Evolutionary conservation across 306 rosid genomes (phyloP).

Genomic region (Prunus fruticosa): DNA sequence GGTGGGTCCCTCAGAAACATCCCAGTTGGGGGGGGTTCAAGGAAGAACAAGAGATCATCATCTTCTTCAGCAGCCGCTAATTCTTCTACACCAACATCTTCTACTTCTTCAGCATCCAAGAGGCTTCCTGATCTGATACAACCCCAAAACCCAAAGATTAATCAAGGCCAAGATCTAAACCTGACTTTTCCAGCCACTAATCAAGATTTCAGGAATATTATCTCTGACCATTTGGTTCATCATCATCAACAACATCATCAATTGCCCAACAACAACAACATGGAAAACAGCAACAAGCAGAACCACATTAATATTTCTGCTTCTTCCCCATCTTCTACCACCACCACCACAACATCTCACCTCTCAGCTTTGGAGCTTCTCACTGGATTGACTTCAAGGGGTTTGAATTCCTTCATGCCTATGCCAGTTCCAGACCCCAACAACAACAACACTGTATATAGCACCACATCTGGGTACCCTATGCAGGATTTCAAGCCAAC

Average conservation of each 20-base stretch:
- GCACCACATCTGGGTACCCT: constrained; percentile 27
- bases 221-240: constrained; percentile 27
- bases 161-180: constrained; percentile 60
- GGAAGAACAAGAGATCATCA: constrained; percentile 71
- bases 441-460: constrained; percentile 9
- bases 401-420: constrained; percentile 55
- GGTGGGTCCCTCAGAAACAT: constrained; percentile 84
- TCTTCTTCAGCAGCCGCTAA: constrained; percentile 15
- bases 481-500: constrained; percentile 60
- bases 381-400: constrained; percentile 55
- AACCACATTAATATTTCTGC: constrained; percentile 12
- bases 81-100: constrained; percentile 9
- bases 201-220: constrained; percentile 26
- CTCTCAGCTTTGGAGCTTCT: constrained; percentile 71
- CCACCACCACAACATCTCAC: constrained; percentile 22
- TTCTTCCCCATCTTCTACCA: constrained; percentile 10
- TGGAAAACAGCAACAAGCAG: constrained; percentile 11
- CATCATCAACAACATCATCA: constrained; percentile 16
- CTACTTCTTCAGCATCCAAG: constrained; percentile 21
- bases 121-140: constrained; percentile 46
- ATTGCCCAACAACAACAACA: constrained; percentile 22
- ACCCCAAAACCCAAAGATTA: constrained; percentile 34
- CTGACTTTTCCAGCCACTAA: constrained; percentile 35
- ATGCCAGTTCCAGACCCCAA: constrained; percentile 40
- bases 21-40: constrained; percentile 85